Base-by-base conservation (phyloP, 441 rosid species). In the Dalechampia spathulata region DNA sequence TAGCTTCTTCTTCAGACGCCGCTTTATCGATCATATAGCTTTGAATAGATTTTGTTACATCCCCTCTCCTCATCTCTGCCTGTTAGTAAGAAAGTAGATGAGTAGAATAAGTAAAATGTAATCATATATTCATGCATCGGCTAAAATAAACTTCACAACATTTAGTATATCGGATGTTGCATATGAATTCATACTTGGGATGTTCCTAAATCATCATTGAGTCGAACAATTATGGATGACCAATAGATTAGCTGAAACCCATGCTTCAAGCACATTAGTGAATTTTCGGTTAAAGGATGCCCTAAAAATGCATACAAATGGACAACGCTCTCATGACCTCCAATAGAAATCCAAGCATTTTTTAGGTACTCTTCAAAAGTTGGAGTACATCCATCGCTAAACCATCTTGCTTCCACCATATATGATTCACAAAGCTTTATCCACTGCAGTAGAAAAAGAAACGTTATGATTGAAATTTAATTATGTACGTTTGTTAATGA, bases 381-480 rank as follows among this genome's bases (percentile, higher is more conserved):
- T 20, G 78, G 75, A 2, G 27, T 39, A 16, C 54, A 32, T 1
- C 49, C 51, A 0, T 20, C 22, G 20, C 26, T 2, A 55, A 38
- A 39, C 78, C 73, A 74, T 37, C 51, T 11, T 47, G 75, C 75
- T 45, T 70, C 73, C n/a, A 27, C 43, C 34, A 70, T 34, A 48
- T 63, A 65, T 25, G 65, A 47, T 19, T 36, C 13, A 5, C 62
- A 55, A 21, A 60, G 57, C 30, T 43, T 54, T 10, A 8, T 26
- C 78, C 73, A 74, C 71, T 74, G 65, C 57, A 37, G 44, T 49
- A 45, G 26, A 7, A 6, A 17, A 4, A 3, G 5, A 2, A 11
- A 2, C n/a, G n/a, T n/a, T n/a, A n/a, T n/a, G n/a, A n/a, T n/a
- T n/a, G n/a, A n/a, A n/a, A n/a, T n/a, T n/a, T n/a, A n/a, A n/a